Evolutionary conservation across 768 basidiomycete genomes (phyloP).

Genomic region (Hemileccinum impolitum): DNA sequence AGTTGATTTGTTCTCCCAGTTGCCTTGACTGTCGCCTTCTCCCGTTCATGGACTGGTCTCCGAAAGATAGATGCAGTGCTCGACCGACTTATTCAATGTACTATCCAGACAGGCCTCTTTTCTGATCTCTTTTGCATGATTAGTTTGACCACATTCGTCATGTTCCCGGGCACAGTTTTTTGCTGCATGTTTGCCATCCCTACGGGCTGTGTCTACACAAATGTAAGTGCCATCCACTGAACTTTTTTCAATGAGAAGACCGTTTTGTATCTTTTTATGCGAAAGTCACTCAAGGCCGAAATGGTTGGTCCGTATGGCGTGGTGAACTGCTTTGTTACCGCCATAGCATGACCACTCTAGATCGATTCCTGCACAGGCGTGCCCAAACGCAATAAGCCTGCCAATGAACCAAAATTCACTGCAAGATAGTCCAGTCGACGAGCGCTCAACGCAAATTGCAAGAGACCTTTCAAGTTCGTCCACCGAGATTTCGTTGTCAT

Average conservation of each 20-base stretch:
- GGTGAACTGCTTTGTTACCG: background rate
- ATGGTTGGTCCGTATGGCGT: background rate
- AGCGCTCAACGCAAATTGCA: background rate
- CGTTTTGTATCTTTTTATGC: background rate
- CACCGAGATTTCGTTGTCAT: too few species aligned
- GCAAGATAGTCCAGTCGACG: background rate
- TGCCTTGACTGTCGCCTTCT: slow-evolving; percentile 27
- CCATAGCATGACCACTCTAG: too few species aligned
- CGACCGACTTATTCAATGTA: slow-evolving; percentile 51
- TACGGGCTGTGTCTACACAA: slow-evolving; percentile 41
- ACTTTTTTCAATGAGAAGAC: background rate
- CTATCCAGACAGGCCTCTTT: slow-evolving; percentile 52
- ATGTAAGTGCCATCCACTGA: slow-evolving; percentile 30
- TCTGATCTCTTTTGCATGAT: slow-evolving; percentile 47
- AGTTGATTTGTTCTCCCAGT: slow-evolving; percentile 13
- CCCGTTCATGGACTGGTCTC: slow-evolving; percentile 45
- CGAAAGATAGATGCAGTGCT: slow-evolving; percentile 49
- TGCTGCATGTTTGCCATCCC: slow-evolving; percentile 39
- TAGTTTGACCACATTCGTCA: slow-evolving; percentile 40
- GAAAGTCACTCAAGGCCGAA: background rate
- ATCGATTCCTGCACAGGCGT: background rate
- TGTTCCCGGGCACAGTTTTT: slow-evolving; percentile 29
- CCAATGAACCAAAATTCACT: background rate
- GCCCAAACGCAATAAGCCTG: background rate
- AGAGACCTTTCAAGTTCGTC: background rate